Base-by-base conservation (phyloP, 164 flowering plant genomes). In the Buxus sempervirens region DNA sequence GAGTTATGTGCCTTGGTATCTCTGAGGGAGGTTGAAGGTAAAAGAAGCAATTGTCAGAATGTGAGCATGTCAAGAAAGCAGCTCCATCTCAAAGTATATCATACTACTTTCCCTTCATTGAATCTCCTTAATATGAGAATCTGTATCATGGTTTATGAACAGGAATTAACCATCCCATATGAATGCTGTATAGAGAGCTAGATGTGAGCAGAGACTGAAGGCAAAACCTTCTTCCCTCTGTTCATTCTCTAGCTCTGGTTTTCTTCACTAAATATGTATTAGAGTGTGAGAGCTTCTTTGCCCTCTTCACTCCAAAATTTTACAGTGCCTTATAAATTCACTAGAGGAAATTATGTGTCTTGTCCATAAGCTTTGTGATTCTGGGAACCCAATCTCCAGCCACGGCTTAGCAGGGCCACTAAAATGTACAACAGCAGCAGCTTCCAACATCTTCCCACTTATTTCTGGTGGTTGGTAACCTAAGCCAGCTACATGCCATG, bases 381-480 rank as follows among this genome's bases (percentile, higher is more conserved):
- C 78, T 0, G 84, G 80, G 8, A 66, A 73, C 13, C 85, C 86
- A 38, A 86, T 84, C 60, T 83, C 85, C 0, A 88, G 85, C 90
- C 93, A 88, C 2, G 93, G 93, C 76, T 88, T 88, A 64, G 89
- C 90, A 19, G 85, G 86, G 67, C 90, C 90, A 71, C 82, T 85
- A 73, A 83, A 88, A 75, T 88, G 93, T 67, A 88, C 16, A 26
- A 88, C 89, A 20, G 86, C 80, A 22, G 92, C 87, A 54, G 72
- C 64, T 67, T 82, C 80, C 68, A 88, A 25, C 48, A 49, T 64
- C 10, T 76, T 70, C 56, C 3, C 58, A 20, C 45, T 53, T 26
- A 69, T 24, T 23, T 72, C 73, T 9, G 71, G 62, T 27, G 65
- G 55, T 41, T 64, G 78, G 59, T 80, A 62, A 55, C 93, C 96